Conservation (phyloP, 1,284 basidiomycete genomes). For the Baeospora myosura region DNA sequence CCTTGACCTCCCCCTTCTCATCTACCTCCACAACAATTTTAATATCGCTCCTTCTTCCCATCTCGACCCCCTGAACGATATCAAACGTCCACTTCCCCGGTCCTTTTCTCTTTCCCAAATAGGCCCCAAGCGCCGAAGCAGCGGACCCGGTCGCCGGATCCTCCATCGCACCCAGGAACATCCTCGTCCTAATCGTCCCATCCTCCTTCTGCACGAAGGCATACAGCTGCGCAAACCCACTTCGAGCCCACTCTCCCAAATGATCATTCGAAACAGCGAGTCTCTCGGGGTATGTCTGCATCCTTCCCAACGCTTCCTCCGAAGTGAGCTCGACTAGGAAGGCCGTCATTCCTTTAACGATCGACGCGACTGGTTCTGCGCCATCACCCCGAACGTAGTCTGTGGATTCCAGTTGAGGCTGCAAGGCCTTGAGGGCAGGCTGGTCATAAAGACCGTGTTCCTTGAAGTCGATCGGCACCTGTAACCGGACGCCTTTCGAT, state of each 20-base stretch:
- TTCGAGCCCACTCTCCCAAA: conserved; percentile 28
- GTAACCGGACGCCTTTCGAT: conserved; percentile 22
- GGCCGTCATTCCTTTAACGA: conserved; percentile 41
- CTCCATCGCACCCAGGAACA: conserved; percentile 32
- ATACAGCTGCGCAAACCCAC: conserved; percentile 23
- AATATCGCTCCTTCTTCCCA: conserved; percentile 37
- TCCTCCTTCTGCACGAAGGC: conserved; percentile 22
- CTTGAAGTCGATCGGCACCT: conserved; percentile 34
- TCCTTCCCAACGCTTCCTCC: conserved; percentile 26
- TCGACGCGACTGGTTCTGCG: conserved; percentile 30
- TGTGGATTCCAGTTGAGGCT: conserved; percentile 18
- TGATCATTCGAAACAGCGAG: conserved; percentile 16
- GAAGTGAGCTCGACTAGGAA: conserved; percentile 31
- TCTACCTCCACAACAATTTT: conserved; percentile 28
- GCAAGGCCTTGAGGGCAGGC: conserved; percentile 21
- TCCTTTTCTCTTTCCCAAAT: conserved; percentile 28
- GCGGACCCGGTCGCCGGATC: conserved; percentile 42
- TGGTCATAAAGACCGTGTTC: conserved; percentile 24
- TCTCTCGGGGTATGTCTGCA: conserved; percentile 21
- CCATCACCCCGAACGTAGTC: conserved; percentile 31
- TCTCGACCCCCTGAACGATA: conserved; percentile 37
- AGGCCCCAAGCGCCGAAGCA: conserved; percentile 34
- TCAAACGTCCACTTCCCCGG: conserved; percentile 27
- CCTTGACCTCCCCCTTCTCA: conserved; percentile 21
- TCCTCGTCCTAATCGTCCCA: conserved; percentile 26